Evolutionary conservation across 306 rosid genomes (phyloP).

Genomic region (Argentina anserina): DNA sequence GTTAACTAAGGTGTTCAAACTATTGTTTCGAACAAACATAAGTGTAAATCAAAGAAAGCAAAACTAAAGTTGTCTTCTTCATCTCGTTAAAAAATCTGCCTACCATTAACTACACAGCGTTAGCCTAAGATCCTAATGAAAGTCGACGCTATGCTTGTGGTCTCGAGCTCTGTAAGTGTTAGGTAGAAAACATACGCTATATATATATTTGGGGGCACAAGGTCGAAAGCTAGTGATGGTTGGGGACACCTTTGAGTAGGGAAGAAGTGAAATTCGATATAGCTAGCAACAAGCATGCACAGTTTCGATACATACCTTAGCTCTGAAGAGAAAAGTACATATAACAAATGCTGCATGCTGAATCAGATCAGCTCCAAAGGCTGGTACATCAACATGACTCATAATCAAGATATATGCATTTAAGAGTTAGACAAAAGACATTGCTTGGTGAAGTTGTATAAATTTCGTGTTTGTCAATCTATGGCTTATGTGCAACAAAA

Average conservation of each 20-base stretch:
- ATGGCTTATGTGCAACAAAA: conserved; percentile 1
- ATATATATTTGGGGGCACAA: conserved; percentile 34
- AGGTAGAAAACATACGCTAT: no score
- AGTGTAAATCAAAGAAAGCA: no score
- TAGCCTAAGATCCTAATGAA: not conserved
- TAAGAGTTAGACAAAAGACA: conserved; percentile 10
- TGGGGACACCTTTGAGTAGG: conserved; percentile 58
- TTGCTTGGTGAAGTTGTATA: conserved; percentile 19
- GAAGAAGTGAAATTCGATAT: conserved; percentile 48
- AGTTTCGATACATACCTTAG: conserved; percentile 44
- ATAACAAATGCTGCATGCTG: conserved; percentile 16
- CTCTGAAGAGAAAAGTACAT: conserved; percentile 60
- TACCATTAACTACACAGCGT: not conserved
- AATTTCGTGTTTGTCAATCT: conserved; percentile 19
- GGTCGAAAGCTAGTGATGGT: conserved; percentile 26
- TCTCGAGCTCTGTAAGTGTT: conserved; percentile 20
- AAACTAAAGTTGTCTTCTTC: no score
- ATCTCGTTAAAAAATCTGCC: not conserved
- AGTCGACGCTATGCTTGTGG: not conserved
- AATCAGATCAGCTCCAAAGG: conserved; percentile 21
- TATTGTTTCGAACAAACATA: not conserved
- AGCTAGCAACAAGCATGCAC: conserved; percentile 10
- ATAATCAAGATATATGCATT: not conserved
- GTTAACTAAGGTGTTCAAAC: not conserved
- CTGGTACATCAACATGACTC: conserved; percentile 15